Evolutionary conservation across 2,329 filamentous ascomycete species (phyloP).

Genomic region (Verticillium albo-atrum): DNA sequence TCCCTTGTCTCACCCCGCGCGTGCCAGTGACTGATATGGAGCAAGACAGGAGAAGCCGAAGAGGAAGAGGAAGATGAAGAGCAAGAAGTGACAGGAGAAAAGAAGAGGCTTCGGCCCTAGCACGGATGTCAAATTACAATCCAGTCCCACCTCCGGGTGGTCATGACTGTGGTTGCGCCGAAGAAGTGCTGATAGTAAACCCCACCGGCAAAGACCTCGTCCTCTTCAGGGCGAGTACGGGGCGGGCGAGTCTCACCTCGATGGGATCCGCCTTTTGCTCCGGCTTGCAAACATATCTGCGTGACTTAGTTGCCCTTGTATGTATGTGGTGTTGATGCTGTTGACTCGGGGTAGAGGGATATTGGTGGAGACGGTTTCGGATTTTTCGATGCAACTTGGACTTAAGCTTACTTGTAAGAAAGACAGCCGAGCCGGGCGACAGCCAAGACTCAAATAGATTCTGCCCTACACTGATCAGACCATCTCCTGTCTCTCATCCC

Average conservation of each 20-base stretch:
- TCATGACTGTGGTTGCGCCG: constrained; percentile 93
- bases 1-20: neutral
- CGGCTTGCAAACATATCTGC: constrained; percentile 14
- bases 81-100: too few species aligned
- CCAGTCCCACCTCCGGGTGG: constrained; percentile 49
- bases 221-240: constrained; percentile 14
- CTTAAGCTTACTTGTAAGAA: neutral
- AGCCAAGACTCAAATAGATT: neutral
- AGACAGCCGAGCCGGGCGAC: neutral
- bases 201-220: constrained; percentile 21
- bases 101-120: constrained; percentile 41
- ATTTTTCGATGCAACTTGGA: neutral
- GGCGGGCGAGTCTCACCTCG: constrained; percentile 8
- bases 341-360: neutral
- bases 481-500: too few species aligned
- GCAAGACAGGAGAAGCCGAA: neutral
- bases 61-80: neutral
- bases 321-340: neutral
- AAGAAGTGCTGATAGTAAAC: constrained; percentile 92
- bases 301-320: neutral
- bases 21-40: neutral
- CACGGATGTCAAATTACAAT: constrained; percentile 99
- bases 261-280: constrained; percentile 8
- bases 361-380: neutral
- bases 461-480: neutral